phyloP scores from a whole-genome alignment of 23 red algal species.

The Gracilaria vermiculophylla region DNA sequence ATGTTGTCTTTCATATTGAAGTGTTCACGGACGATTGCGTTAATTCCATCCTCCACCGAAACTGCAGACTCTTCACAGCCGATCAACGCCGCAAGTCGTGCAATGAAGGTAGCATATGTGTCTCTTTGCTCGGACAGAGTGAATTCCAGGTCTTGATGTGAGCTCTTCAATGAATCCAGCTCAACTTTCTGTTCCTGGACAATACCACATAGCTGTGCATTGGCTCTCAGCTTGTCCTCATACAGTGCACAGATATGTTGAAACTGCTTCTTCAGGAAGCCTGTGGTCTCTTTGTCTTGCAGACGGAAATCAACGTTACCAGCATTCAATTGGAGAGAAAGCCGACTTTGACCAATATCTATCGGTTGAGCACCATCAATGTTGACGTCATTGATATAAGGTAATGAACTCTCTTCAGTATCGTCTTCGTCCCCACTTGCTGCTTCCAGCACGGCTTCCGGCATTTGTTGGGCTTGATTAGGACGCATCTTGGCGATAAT shows the following conservation, averaged over 20 bases:
- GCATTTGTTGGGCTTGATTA: neutral
- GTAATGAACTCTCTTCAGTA: constrained; percentile 19
- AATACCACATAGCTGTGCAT: constrained; percentile 46
- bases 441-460: neutral
- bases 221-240: constrained; percentile 44
- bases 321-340: neutral
- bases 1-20: neutral
- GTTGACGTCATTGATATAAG: constrained; percentile 12
- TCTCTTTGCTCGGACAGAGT: constrained; percentile 8
- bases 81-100: constrained; percentile 15
- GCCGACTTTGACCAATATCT: neutral
- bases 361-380: constrained; percentile 13
- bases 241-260: constrained; percentile 27
- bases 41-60: constrained; percentile 30
- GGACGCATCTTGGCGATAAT: constrained; percentile 49
- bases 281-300: constrained; percentile 20
- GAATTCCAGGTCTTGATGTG: neutral
- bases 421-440: neutral
- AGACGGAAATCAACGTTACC: neutral
- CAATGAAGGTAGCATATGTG: constrained; percentile 1
- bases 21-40: constrained; percentile 20
- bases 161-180: constrained; percentile 20
- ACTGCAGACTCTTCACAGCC: constrained; percentile 27
- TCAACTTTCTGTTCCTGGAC: constrained; percentile 46
- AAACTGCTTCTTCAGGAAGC: constrained; percentile 54